A percentile compares a stretch with the other conserved stretches of the same genome.
These are phyloP conservation scores for Corymbia calophylla DNA, from an alignment of 441 rosid genomes.

Conservation along the genomic window DNA sequence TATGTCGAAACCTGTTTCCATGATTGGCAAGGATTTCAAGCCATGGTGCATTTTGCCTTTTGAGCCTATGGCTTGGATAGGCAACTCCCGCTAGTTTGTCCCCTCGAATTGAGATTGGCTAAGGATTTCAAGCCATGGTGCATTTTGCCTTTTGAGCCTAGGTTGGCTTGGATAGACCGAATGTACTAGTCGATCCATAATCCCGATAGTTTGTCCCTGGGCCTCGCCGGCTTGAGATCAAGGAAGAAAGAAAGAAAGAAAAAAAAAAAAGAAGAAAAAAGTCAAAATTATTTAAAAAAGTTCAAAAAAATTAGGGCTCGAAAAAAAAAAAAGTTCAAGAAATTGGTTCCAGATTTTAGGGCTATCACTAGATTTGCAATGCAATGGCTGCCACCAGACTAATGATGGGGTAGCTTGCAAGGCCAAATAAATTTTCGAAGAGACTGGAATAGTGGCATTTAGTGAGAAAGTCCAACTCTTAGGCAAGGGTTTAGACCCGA, in stretches of 20 bases:
- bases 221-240: neutral
- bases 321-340: too few species aligned
- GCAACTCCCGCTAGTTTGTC: too few species aligned
- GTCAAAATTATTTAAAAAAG: too few species aligned
- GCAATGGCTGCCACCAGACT: neutral
- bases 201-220: neutral
- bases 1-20: too few species aligned
- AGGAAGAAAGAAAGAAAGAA: too few species aligned
- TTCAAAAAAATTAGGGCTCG: neutral
- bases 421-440: neutral
- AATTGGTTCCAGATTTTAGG: neutral
- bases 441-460: neutral
- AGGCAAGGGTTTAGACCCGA: accelerated
- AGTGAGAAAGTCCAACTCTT: neutral
- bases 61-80: neutral
- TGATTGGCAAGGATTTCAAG: neutral
- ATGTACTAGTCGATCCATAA: neutral
- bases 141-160: neutral
- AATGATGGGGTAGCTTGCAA: neutral
- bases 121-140: neutral
- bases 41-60: neutral
- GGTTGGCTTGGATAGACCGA: neutral
- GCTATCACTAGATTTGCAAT: accelerated
- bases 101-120: too few species aligned
- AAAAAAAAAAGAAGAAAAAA: too few species aligned